Percentiles rank a stretch among this genome's conserved stretches.
Conservation (phyloP, 2,329 filamentous ascomycete genomes). For the Fusarium sp. region DNA sequence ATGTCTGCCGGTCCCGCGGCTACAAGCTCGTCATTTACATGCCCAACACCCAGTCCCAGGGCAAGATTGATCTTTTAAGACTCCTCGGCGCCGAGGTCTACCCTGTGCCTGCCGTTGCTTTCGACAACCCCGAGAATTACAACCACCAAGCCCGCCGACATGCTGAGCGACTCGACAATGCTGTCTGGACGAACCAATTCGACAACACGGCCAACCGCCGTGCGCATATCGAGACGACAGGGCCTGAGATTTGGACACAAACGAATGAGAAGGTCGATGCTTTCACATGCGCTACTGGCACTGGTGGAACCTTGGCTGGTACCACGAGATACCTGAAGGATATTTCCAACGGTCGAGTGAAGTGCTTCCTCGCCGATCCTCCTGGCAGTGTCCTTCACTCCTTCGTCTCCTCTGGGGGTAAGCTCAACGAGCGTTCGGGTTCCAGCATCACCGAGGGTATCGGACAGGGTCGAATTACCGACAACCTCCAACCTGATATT, state of each 20-base stretch:
- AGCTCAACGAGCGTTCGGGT: conserved; percentile 83
- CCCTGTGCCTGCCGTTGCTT: conserved; percentile 94
- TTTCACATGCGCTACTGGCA: conserved; percentile 96
- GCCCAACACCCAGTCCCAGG: conserved; percentile 98
- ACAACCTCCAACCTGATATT: conserved; percentile 90
- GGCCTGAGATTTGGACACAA: conserved; percentile 97
- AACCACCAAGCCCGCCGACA: conserved; percentile 95
- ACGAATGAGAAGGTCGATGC: conserved; percentile 88
- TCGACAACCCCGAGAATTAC: conserved; percentile 96
- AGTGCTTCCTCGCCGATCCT: conserved; percentile 92
- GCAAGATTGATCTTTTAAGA: conserved; percentile 93
- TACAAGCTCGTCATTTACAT: conserved; percentile 99
- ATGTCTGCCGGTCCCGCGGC: conserved; percentile 91
- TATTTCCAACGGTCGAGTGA: conserved; percentile 80
- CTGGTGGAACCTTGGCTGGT: conserved; percentile 90
- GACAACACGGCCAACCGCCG: conserved; percentile 95
- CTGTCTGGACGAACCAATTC: conserved; percentile 99
- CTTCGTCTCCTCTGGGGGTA: conserved; percentile 88
- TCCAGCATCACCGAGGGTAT: conserved; percentile 98
- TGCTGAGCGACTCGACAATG: conserved; percentile 86
- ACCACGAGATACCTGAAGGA: conserved; percentile 91
- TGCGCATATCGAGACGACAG: conserved; percentile 96
- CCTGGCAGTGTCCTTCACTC: conserved; percentile 93
- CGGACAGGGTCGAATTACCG: conserved; percentile 95
- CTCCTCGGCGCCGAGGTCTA: conserved; percentile 95